Conservation (phyloP, 441 rosid genomes). For the Populus tomentosa region DNA sequence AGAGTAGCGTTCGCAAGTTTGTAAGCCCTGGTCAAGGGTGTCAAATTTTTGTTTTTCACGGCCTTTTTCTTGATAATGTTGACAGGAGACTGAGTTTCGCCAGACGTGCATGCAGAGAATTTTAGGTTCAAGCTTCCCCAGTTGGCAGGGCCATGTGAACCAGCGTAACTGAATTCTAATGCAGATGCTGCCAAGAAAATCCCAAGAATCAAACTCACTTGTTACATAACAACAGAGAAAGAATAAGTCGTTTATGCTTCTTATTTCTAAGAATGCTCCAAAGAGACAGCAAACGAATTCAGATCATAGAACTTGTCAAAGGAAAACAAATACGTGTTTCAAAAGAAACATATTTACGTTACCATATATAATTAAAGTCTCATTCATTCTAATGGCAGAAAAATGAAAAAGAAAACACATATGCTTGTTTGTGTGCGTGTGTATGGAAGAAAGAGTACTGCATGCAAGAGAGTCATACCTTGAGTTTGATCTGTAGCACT, state of each 20-base stretch:
- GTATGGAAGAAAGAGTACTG: not conserved
- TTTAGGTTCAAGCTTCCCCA: slow-evolving; percentile 55
- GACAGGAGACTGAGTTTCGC: slow-evolving; percentile 71
- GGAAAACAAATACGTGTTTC: not conserved
- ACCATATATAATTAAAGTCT: not conserved
- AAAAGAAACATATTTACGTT: not conserved
- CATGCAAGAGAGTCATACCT: slow-evolving; percentile 9
- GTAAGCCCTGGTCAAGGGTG: slow-evolving; percentile 42
- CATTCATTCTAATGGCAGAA: not conserved
- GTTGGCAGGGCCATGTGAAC: slow-evolving; percentile 39
- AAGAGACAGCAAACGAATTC: not conserved
- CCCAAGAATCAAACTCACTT: not conserved
- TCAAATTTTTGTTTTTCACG: slow-evolving; percentile 20
- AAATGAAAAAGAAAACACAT: not conserved
- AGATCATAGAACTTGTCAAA: not conserved
- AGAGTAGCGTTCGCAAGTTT: slow-evolving; percentile 50
- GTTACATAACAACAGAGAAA: not conserved
- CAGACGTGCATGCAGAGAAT: slow-evolving; percentile 41
- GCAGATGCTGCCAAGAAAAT: not conserved
- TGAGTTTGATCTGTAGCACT: not conserved
- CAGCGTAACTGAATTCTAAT: slow-evolving; percentile 37
- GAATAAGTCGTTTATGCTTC: not conserved
- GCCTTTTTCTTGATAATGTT: slow-evolving; percentile 33
- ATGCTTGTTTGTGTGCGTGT: not conserved
- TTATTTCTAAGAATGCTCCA: no score